Base-by-base conservation (phyloP, 768 basidiomycete genomes). In the Trametes cinnabarina region DNA sequence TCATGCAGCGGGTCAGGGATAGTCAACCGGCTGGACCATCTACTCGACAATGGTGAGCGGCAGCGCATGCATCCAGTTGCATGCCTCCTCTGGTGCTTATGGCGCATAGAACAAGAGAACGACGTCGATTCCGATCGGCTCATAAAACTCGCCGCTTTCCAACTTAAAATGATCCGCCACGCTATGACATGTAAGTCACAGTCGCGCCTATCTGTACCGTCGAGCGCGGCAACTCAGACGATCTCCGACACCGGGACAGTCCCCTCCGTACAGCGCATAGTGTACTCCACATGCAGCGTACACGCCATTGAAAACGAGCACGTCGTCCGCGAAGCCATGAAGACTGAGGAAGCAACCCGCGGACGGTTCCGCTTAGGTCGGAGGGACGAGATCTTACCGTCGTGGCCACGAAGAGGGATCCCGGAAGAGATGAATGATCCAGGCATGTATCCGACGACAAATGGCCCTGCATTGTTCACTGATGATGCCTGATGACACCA, bases 201-300 rank as follows among this genome's bases (percentile, higher is more conserved):
- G 34, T 34, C 34, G n/a, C n/a, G n/a, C n/a, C n/a, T n/a, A n/a
- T n/a, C n/a, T n/a, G n/a, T n/a, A n/a, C n/a, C n/a, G n/a, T n/a
- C n/a, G n/a, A n/a, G n/a, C n/a, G n/a, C n/a, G n/a, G n/a, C n/a
- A n/a, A n/a, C n/a, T n/a, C n/a, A n/a, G n/a, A n/a, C n/a, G n/a
- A n/a, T n/a, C n/a, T n/a, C n/a, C n/a, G n/a, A 12, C 30, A 32
- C 6, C 12, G 30, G 30, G 6, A 32, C 63, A 96, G 94, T 95
- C 72, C 87, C 92, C 1, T 77, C 78, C 39, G 90, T 86, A 34
- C 73, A 79, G 57, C 85, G 82, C 65, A 92, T 99, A 65, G 94
- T 94, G 25, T 98, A 99, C 72, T 98, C 95, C 22, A 99, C 97
- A n/a, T 99, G 96, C 69, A 97, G 94, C 61, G 78, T 97, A 46